A percentile compares a stretch with the other conserved stretches of the same genome.
phyloP scores from a whole-genome alignment of 208 protist genomes.

The Leishmania lainsoni region DNA sequence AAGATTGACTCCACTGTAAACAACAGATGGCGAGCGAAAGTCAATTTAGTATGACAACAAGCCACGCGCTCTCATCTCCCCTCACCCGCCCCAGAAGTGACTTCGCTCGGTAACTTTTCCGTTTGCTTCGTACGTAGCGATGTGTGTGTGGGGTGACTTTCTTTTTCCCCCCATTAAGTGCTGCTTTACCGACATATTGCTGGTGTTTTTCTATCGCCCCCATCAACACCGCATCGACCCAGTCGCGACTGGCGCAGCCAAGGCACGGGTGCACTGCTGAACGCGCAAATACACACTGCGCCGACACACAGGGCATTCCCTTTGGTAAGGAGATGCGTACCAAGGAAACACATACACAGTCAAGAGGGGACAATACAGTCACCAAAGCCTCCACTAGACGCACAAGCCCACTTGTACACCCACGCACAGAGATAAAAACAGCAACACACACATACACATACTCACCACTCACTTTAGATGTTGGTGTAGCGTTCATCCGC shows the following conservation, averaged over 20 bases:
- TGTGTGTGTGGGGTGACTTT: background rate
- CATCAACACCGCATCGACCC: background rate
- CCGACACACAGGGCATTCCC: background rate
- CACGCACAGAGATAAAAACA: background rate
- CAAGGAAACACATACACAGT: background rate
- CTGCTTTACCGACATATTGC: background rate
- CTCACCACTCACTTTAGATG: conserved; percentile 26
- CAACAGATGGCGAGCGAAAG: background rate
- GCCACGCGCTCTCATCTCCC: background rate
- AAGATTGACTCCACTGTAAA: background rate
- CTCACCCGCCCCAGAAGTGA: background rate
- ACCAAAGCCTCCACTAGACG: background rate
- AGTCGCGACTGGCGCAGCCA: background rate
- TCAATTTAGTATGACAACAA: background rate
- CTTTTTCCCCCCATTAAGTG: background rate
- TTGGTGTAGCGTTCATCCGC: conserved; percentile 90
- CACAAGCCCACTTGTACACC: background rate
- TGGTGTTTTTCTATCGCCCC: background rate
- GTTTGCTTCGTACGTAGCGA: background rate
- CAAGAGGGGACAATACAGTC: background rate
- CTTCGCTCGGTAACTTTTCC: background rate
- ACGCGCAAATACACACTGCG: background rate
- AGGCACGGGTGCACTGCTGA: background rate
- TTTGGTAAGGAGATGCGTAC: background rate
- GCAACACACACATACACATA: background rate